These are phyloP conservation scores for Aspergillus wentii DNA, from an alignment of 495 filamentous ascomycete genomes.

Conservation along the genomic window DNA sequence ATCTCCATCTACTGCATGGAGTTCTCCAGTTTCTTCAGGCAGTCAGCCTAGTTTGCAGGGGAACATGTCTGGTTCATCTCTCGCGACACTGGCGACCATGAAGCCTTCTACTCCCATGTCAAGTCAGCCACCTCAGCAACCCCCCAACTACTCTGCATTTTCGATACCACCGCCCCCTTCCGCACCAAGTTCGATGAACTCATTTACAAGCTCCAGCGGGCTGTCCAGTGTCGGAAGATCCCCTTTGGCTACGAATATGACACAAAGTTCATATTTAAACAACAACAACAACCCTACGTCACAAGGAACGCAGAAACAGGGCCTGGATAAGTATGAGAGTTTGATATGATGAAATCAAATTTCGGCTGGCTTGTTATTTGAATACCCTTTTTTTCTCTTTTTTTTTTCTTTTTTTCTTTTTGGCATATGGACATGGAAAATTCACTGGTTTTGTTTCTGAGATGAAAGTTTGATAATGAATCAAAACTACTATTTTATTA, in stretches of 20 bases:
- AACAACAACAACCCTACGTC: conserved; percentile 22
- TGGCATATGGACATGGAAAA: too few relatives aligned
- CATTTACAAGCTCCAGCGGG: conserved; percentile 9
- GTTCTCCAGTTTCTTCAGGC: conserved; percentile 3
- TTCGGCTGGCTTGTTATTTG: conserved; percentile 1
- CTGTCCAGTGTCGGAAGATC: conserved; percentile 11
- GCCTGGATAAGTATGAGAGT: conserved; percentile 78
- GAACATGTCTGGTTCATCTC: conserved; percentile 15
- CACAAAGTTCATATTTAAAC: conserved; percentile 13
- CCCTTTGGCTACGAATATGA: conserved; percentile 14
- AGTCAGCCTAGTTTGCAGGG: conserved; percentile 13
- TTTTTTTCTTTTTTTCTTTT: conserved; percentile 8
- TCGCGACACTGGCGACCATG: conserved; percentile 25
- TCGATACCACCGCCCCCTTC: conserved; percentile 43
- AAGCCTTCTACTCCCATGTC: conserved; percentile 15
- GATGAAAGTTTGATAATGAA: too few relatives aligned
- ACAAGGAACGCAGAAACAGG: conserved; percentile 38
- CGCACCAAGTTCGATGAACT: conserved; percentile 2
- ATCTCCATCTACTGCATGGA: conserved; percentile 26
- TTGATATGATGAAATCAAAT: conserved; percentile 48
- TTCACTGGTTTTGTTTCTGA: too few relatives aligned
- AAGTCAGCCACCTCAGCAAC: conserved; percentile 17
- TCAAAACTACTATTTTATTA: too few relatives aligned
- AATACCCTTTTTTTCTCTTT: conserved; percentile 1
- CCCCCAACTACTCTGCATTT: conserved; percentile 38